phyloP scores from a whole-genome alignment of 192 early-diverging fungal genomes.

The Glomus cerebriforme region DNA sequence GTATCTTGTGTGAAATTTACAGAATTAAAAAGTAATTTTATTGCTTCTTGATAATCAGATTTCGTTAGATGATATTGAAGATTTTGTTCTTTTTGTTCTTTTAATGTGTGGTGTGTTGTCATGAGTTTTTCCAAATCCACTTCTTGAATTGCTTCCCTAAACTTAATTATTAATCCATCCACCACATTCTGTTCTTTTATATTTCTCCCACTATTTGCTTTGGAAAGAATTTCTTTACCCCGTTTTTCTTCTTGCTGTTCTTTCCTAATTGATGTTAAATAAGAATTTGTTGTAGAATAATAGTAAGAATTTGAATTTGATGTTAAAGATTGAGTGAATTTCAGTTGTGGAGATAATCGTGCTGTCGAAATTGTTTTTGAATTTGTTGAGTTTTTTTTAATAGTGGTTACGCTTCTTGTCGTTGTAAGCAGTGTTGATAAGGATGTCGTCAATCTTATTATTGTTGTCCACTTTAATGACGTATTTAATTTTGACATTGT shows the following conservation, averaged over 20 bases:
- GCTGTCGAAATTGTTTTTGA: no score
- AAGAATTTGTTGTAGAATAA: not conserved
- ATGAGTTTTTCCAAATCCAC: not conserved
- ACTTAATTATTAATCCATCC: not conserved
- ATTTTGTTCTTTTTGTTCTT: not conserved
- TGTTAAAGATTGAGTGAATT: not conserved
- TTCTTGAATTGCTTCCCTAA: not conserved
- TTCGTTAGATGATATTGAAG: not conserved
- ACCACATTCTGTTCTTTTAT: not conserved
- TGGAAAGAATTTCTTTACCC: not conserved
- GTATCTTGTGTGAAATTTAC: not conserved
- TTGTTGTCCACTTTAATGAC: not conserved
- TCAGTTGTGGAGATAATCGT: not conserved
- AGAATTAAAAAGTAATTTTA: not conserved
- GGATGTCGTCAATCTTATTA: not conserved
- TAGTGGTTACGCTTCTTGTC: not conserved
- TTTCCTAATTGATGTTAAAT: not conserved
- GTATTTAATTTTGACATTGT: no score
- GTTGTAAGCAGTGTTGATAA: not conserved
- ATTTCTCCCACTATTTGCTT: not conserved
- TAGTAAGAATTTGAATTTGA: not conserved
- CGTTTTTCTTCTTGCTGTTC: not conserved
- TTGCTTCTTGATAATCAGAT: not conserved
- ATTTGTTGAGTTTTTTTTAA: not conserved
- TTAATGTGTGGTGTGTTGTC: not conserved